These are phyloP conservation scores for Ceriops zippeliana DNA, from an alignment of 345 rosid genomes.

Conservation along the genomic window DNA sequence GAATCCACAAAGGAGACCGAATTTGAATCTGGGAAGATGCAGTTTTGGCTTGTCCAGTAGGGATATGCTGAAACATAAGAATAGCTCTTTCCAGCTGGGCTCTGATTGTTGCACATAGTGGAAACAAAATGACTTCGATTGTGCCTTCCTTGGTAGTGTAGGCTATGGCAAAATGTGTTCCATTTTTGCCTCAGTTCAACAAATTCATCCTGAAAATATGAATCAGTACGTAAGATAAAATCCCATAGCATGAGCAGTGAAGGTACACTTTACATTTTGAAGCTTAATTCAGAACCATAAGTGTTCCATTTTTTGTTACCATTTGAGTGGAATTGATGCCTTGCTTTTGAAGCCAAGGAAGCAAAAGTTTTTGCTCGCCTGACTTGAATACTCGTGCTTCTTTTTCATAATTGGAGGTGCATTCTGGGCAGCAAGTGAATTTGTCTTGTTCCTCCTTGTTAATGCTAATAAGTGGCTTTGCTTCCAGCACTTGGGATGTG, in stretches of 20 bases:
- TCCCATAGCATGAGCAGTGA: background rate
- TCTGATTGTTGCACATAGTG: constrained; percentile 20
- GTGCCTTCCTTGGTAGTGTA: constrained; percentile 41
- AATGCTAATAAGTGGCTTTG: constrained; percentile 37
- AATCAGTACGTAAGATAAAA: background rate
- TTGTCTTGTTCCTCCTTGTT: constrained; percentile 51
- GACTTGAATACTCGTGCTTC: constrained; percentile 61
- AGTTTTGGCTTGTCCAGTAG: constrained; percentile 47
- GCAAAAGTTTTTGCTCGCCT: constrained; percentile 48
- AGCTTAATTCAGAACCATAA: no score
- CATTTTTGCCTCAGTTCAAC: constrained; percentile 60
- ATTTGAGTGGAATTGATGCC: constrained; percentile 38
- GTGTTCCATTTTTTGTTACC: constrained; percentile 33
- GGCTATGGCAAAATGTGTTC: constrained; percentile 62
- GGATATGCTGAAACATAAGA: constrained; percentile 41
- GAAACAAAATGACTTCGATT: constrained; percentile 14
- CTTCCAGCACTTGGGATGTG: constrained; percentile 45
- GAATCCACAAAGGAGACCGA: constrained; percentile 46
- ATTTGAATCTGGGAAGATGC: constrained; percentile 42
- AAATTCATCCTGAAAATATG: constrained; percentile 49
- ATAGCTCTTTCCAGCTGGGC: constrained; percentile 27
- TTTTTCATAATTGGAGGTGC: constrained; percentile 64
- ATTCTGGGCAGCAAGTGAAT: constrained; percentile 62
- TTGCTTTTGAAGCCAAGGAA: constrained; percentile 64
- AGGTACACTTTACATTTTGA: background rate